Evolutionary conservation across 805 yeast genomes (phyloP).

Genomic region (Nakazawaea pomicola): DNA sequence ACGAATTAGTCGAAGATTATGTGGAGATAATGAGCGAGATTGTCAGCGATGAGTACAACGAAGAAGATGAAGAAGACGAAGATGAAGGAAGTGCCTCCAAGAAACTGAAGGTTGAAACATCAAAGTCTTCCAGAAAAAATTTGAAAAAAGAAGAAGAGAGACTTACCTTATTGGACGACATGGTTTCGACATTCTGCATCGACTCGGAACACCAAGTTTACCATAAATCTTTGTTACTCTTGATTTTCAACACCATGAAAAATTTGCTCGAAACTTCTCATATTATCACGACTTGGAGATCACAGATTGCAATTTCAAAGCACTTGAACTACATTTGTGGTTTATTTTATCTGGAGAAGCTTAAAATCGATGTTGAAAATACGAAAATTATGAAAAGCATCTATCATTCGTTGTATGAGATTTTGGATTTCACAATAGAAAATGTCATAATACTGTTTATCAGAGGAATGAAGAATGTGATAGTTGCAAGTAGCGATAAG

Average conservation of each 20-base stretch:
- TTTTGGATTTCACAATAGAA: conserved; percentile 31
- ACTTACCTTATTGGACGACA: conserved; percentile 29
- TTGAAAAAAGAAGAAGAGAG: conserved; percentile 45
- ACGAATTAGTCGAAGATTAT: conserved; percentile 33
- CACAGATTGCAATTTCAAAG: conserved; percentile 43
- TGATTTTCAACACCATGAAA: conserved; percentile 24
- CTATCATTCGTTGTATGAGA: background rate
- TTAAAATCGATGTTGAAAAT: background rate
- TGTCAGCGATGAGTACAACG: conserved; percentile 34
- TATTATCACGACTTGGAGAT: conserved; percentile 53
- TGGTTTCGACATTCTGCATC: conserved; percentile 29
- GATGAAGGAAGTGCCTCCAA: conserved; percentile 18
- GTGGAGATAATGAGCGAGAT: conserved; percentile 29
- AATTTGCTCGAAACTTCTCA: conserved; percentile 23
- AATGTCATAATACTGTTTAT: conserved; percentile 51
- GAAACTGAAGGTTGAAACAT: conserved; percentile 11
- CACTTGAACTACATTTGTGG: conserved; percentile 24
- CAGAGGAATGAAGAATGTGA: conserved; percentile 18
- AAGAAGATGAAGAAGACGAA: conserved; percentile 29
- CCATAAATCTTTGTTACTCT: conserved; percentile 20
- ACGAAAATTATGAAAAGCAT: background rate
- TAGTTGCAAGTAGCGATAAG: background rate
- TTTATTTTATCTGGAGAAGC: background rate
- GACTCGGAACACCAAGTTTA: conserved; percentile 14
- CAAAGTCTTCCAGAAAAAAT: conserved; percentile 35